Conservation (phyloP, 1,284 basidiomycete species). For the Boletus coffeatus region DNA sequence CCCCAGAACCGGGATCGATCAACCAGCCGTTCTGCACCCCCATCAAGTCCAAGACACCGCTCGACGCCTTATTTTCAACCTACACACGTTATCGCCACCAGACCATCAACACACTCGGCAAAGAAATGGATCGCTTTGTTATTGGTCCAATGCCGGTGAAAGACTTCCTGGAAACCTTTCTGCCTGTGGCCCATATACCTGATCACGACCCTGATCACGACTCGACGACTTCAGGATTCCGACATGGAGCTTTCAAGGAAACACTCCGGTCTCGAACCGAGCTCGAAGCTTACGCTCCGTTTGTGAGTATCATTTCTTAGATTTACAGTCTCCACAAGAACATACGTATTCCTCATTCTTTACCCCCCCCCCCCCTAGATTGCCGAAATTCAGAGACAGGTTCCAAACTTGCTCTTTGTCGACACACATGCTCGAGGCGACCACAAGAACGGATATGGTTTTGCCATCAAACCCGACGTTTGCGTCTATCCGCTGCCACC, state of each 20-base stretch:
- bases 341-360: background rate
- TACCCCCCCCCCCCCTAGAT: background rate
- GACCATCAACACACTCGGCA: background rate
- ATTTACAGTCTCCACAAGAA: background rate
- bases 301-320: background rate
- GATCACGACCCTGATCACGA: background rate
- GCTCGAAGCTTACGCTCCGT: background rate
- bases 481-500: background rate
- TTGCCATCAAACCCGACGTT: background rate
- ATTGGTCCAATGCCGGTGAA: background rate
- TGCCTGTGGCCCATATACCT: background rate
- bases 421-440: conserved; percentile 1
- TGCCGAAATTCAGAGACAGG: background rate
- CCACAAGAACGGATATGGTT: background rate
- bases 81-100: background rate
- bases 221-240: background rate
- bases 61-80: background rate
- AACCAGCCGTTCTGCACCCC: background rate
- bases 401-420: background rate
- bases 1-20: background rate
- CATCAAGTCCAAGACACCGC: background rate
- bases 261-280: background rate
- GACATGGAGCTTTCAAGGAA: background rate
- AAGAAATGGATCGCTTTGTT: background rate
- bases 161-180: background rate